These are phyloP conservation scores for Backusella macrospora DNA, from an alignment of 192 early-diverging fungal genomes.

Conservation along the genomic window DNA sequence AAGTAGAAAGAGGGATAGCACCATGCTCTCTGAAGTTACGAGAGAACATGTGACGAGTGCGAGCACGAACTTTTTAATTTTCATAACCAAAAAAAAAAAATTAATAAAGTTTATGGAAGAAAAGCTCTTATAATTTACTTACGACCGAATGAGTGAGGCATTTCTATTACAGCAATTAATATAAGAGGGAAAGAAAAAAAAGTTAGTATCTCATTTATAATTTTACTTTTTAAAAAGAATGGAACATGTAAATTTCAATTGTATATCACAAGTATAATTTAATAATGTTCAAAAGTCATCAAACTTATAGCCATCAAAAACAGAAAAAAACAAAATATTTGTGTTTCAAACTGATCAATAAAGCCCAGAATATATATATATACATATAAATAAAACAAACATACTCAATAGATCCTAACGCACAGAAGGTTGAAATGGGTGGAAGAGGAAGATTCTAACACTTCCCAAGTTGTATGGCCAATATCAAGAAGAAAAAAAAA, in stretches of 20 bases:
- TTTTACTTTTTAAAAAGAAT: not conserved
- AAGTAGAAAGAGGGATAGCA: slow-evolving; percentile 92
- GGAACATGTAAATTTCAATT: not conserved
- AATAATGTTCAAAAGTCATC: not conserved
- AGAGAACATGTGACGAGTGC: slow-evolving; percentile 97
- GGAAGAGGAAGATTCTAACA: slow-evolving; percentile 5
- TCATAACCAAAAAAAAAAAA: not conserved
- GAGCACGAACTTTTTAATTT: slow-evolving; percentile 71
- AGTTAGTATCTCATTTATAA: not conserved
- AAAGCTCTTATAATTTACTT: slow-evolving; percentile 3
- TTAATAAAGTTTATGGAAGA: not conserved
- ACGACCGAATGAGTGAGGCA: slow-evolving; percentile 44
- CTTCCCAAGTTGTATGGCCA: not conserved
- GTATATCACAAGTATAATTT: not conserved
- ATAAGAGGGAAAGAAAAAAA: not conserved
- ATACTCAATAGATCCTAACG: slow-evolving; percentile 12
- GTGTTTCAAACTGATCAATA: not conserved
- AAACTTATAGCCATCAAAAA: not conserved
- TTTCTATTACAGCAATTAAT: not conserved
- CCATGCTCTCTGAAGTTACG: slow-evolving; percentile 97
- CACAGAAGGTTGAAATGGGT: slow-evolving; percentile 13
- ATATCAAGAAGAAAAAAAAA: not conserved
- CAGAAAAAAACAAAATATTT: not conserved
- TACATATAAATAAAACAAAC: not conserved
- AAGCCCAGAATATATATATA: not conserved